phyloP scores from a whole-genome alignment of 139 green algal species.

The Pseudopediastrum boryanum region DNA sequence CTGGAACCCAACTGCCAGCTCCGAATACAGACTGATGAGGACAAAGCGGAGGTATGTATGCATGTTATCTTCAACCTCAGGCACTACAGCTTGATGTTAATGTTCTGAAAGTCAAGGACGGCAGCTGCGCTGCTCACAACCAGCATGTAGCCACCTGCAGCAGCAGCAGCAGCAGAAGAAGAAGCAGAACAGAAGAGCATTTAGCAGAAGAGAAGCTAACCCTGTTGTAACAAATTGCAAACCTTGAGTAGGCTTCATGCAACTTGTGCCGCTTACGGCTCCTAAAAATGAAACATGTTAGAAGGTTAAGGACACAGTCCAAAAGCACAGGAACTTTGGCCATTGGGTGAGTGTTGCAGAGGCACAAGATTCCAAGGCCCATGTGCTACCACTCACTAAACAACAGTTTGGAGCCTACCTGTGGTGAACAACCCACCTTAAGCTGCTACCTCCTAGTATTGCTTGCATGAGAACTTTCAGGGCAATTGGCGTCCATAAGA shows the following conservation, averaged over 20 bases:
- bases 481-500: too few species aligned
- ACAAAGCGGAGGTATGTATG: too few species aligned
- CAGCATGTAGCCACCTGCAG: constrained; percentile 41
- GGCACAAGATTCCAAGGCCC: too few species aligned
- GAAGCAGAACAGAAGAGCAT: neutral
- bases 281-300: neutral
- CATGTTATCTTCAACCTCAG: too few species aligned
- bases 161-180: neutral
- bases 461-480: neutral
- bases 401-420: too few species aligned
- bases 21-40: too few species aligned
- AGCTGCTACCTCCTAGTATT: too few species aligned
- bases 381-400: too few species aligned
- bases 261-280: neutral
- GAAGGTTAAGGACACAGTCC: neutral
- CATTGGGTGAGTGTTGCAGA: neutral
- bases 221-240: neutral
- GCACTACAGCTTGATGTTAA: constrained; percentile 30
- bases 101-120: neutral
- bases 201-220: neutral
- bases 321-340: neutral
- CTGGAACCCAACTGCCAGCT: too few species aligned
- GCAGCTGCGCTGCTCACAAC: constrained; percentile 25
- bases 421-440: too few species aligned
- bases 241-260: neutral